Base-by-base conservation (phyloP, 257 asterid genomes). In the Lavandula angustifolia region DNA sequence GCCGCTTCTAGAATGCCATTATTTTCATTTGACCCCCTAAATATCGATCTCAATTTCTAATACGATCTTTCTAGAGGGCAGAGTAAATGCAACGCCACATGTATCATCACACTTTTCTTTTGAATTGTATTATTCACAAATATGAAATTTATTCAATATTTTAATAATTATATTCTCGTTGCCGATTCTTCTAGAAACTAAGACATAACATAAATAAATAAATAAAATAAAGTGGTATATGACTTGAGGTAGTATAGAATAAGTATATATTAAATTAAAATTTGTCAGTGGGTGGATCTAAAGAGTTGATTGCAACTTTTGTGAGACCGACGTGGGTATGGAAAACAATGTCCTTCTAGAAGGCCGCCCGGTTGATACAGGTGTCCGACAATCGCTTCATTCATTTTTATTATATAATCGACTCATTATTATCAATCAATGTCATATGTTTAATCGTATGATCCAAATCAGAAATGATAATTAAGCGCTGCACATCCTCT, bases 1-100 rank as follows among this genome's bases (percentile, higher is more conserved):
- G 55, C 32, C 73, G 54, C 73, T 60, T 73, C 73, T 73, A 73
- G 70, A 72, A 50, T 69, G 66, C 42, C 57, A 46, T 22, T n/a
- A 35, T 33, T 27, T 51, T 48, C 27, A 40, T 38, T 16, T 14
- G 50, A 65, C 77, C 58, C 2, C 1, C 27, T 22, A 35, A 6
- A 1, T 42, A 51, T 3, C 12, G 11, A n/a, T 68, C 61, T 56
- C 13, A 59, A 58, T 5, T 60, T 52, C 34, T 4, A 16, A 16
- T 42, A 52, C 1, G 29, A 27, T 22, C 16, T 18, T 17, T 57
- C 8, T 5, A 37, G 8, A 7, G 41, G 8, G 8, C 3, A 9
- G 47, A 14, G 54, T 40, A n/a, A 43, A 43, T 60, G 48, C 35
- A 37, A 44, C 3, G 46, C 51, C 51, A 16, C 58, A 9, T 47